Percentiles rank a stretch among this genome's conserved stretches.
These are phyloP conservation scores for Cladosporium sp. DNA, from an alignment of 2,329 filamentous ascomycete genomes.

Conservation along the genomic window DNA sequence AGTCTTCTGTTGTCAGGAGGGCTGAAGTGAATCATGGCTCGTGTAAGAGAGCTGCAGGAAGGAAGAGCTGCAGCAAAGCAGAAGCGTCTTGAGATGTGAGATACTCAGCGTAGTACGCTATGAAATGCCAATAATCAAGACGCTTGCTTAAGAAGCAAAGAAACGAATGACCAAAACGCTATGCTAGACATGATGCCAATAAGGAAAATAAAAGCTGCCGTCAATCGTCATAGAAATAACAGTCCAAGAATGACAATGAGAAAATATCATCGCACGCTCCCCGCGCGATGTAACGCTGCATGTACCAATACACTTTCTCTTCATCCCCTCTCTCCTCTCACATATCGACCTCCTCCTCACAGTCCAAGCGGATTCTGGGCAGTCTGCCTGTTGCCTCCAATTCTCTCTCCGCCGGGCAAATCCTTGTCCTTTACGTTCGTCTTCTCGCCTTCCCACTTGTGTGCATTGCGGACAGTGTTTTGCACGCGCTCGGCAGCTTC, in stretches of 20 bases:
- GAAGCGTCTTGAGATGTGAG: too few relatives aligned
- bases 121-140: too few relatives aligned
- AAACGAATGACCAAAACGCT: neutral
- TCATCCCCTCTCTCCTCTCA: neutral
- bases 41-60: neutral
- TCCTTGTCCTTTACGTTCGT: slow-evolving; percentile 23
- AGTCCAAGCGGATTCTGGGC: slow-evolving; percentile 34
- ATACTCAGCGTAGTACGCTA: too few relatives aligned
- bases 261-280: neutral
- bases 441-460: slow-evolving; percentile 21
- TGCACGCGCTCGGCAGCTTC: slow-evolving; percentile 25
- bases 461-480: slow-evolving; percentile 22
- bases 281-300: neutral
- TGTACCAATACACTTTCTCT: neutral
- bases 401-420: slow-evolving; percentile 26
- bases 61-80: neutral
- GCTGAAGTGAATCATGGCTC: slow-evolving; percentile 21
- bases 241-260: too few relatives aligned
- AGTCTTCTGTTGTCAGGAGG: slow-evolving; percentile 28
- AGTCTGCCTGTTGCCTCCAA: slow-evolving; percentile 33
- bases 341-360: slow-evolving; percentile 7
- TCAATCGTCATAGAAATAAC: too few relatives aligned
- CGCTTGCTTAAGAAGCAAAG: too few relatives aligned
- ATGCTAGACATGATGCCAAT: neutral
- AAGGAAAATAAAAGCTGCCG: neutral